Evolutionary conservation across 805 yeast genomes (phyloP).

Genomic region (Candida qinlingensis): DNA sequence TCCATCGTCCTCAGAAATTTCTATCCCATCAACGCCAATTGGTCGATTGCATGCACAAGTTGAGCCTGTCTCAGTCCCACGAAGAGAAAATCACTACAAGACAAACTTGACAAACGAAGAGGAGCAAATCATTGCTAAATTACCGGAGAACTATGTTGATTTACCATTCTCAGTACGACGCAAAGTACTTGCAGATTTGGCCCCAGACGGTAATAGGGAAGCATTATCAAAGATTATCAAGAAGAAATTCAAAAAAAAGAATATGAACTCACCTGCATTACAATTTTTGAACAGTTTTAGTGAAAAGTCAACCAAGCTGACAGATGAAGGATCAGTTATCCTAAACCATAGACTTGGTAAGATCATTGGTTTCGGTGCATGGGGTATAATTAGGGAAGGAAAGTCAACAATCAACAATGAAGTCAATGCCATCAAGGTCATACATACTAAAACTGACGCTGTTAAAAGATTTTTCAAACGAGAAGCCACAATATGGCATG

Average conservation of each 20-base stretch:
- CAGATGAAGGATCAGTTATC: constrained; percentile 66
- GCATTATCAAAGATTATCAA: constrained; percentile 23
- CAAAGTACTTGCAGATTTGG: constrained; percentile 31
- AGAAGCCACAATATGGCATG: constrained; percentile 75
- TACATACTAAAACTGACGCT: constrained; percentile 45
- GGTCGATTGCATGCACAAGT: constrained; percentile 30
- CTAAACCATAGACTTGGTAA: constrained; percentile 62
- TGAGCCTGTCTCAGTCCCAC: constrained; percentile 29
- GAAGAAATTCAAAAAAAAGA: constrained; percentile 22
- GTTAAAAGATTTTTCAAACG: constrained; percentile 57
- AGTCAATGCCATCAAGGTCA: constrained; percentile 56
- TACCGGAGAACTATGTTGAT: constrained; percentile 50
- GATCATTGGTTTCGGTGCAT: constrained; percentile 83
- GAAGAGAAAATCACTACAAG: constrained; percentile 4
- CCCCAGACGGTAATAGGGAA: constrained; percentile 30
- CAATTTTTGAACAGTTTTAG: constrained; percentile 25
- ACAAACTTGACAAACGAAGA: constrained; percentile 23
- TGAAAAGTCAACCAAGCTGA: constrained; percentile 24
- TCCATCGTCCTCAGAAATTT: constrained; percentile 13
- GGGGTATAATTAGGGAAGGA: constrained; percentile 82
- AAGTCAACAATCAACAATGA: constrained; percentile 22
- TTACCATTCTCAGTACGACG: constrained; percentile 60
- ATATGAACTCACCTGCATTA: constrained; percentile 22
- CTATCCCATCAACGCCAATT: constrained; percentile 19
- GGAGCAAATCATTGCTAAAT: constrained; percentile 25